These are phyloP conservation scores for Macrotyloma uniflorum DNA, from an alignment of 306 rosid species.

Conservation along the genomic window DNA sequence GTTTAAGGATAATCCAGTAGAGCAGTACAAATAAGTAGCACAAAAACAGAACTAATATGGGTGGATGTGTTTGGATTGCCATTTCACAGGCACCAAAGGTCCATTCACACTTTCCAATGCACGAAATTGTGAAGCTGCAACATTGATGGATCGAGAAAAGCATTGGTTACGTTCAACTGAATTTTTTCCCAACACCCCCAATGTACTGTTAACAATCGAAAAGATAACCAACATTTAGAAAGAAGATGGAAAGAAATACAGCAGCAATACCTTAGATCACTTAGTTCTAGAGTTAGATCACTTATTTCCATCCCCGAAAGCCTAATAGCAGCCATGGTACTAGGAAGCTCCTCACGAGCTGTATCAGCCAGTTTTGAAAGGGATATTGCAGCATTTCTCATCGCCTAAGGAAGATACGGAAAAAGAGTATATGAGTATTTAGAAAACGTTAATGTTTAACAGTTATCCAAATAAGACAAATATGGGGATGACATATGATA, in stretches of 20 bases:
- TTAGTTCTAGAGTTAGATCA: slow-evolving; percentile 78
- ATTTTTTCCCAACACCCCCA: background rate
- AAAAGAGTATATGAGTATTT: slow-evolving; percentile 13
- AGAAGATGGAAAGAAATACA: slow-evolving; percentile 13
- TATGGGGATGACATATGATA: slow-evolving; percentile 11
- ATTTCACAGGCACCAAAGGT: too few relatives aligned
- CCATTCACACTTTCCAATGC: too few relatives aligned
- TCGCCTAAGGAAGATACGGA: slow-evolving; percentile 56
- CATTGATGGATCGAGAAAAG: too few relatives aligned
- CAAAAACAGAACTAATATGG: slow-evolving; percentile 2
- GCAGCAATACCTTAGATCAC: slow-evolving; percentile 72
- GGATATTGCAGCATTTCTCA: slow-evolving; percentile 88
- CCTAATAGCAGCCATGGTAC: slow-evolving; percentile 97
- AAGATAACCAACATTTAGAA: slow-evolving; percentile 28
- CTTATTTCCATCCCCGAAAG: slow-evolving; percentile 98
- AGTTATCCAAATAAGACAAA: slow-evolving; percentile 13
- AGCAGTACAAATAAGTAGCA: slow-evolving; percentile 17
- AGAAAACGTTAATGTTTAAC: slow-evolving; percentile 12
- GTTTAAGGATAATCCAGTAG: background rate
- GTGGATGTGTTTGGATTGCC: too few relatives aligned
- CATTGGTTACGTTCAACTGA: background rate
- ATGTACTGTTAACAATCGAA: background rate
- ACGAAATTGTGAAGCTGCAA: too few relatives aligned
- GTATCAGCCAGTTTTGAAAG: slow-evolving; percentile 94
- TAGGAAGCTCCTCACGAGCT: slow-evolving; percentile 91